These are phyloP conservation scores for Colletotrichum kahawae DNA, from an alignment of 2,329 filamentous ascomycete species.

Conservation along the genomic window DNA sequence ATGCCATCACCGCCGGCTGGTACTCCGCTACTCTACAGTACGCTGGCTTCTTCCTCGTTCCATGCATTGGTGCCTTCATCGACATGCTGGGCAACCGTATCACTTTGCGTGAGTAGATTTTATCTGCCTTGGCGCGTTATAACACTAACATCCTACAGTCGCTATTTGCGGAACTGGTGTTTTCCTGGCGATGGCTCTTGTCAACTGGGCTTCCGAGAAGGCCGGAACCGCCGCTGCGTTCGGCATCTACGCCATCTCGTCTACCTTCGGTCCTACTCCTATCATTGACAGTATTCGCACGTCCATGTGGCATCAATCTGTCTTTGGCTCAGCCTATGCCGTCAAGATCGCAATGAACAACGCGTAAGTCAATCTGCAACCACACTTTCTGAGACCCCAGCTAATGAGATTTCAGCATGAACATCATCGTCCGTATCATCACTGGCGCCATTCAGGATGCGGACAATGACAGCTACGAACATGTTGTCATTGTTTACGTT, in stretches of 20 bases:
- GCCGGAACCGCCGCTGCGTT: conserved; percentile 63
- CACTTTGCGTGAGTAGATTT: conserved; percentile 35
- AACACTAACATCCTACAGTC: conserved; percentile 25
- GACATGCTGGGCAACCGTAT: conserved; percentile 61
- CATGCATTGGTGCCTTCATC: conserved; percentile 59
- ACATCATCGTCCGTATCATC: conserved; percentile 62
- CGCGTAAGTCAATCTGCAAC: neutral
- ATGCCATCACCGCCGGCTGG: conserved; percentile 62
- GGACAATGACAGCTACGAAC: conserved; percentile 60
- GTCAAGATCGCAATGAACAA: conserved; percentile 69
- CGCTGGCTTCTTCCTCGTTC: conserved; percentile 60
- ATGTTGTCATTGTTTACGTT: conserved; percentile 61
- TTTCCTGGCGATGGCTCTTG: conserved; percentile 52
- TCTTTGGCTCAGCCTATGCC: conserved; percentile 65
- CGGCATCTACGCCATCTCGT: conserved; percentile 62
- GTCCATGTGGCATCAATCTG: conserved; percentile 62
- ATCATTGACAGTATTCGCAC: conserved; percentile 68
- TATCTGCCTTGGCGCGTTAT: neutral
- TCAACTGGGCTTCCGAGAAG: conserved; percentile 54
- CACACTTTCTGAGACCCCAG: no score
- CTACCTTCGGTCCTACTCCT: conserved; percentile 58
- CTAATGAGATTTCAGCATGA: conserved; percentile 48
- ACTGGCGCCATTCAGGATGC: conserved; percentile 64
- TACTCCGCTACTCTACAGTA: conserved; percentile 64
- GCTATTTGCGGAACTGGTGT: conserved; percentile 50